Evolutionary conservation across 208 protist genomes (phyloP), one percentile per base, ranked within the genome.

Genomic region (Leptomonas pyrrhocoris): DNA sequence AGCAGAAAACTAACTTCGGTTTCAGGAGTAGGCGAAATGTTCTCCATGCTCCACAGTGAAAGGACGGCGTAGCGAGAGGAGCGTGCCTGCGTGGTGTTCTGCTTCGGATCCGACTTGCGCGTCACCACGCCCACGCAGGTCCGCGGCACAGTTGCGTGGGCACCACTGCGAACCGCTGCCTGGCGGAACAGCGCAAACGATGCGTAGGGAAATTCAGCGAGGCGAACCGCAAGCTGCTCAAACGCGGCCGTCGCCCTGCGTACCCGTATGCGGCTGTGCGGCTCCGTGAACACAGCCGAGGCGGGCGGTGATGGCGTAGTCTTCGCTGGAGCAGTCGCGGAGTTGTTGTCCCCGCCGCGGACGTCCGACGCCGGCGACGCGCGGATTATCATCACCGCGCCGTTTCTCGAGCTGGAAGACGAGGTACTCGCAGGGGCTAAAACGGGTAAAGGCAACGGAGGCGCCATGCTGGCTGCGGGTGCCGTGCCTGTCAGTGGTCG

Each of bases 81-180:
- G 49, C 71, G 61, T 2, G 57, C n/a, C 8, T 50, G 56, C 31
- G 23, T 43, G 2, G 61, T 60, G 53, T 61, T 81, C 59, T 86
- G 79, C 79, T 88, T 90, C 23, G 89, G 89, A 51, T 89, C 83
- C 15, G 84, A 85, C 66, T 80, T 85, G 25, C 80, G 81, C n/a
- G 73, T 66, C 38, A 93, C 90, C 0, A 82, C 83, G 11, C 90
- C 90, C 12, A 95, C 71, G 46, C 84, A 83, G 18, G 78, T 88
- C 31, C 68, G 34, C 1, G 75, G 53, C 28, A 85, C 65, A 0
- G 76, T 34, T 18, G 58, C 60, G 4, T 51, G 58, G 18, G 48
- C 61, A 25, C 61, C 27, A 28, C 23, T 62, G 45, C 42, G 66
- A 1, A 40, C 21, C 16, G 58, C 36, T 16, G 43, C 16, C 55